Evolutionary conservation across 768 basidiomycete species (phyloP).

Genomic region (Flagelloscypha sp.): DNA sequence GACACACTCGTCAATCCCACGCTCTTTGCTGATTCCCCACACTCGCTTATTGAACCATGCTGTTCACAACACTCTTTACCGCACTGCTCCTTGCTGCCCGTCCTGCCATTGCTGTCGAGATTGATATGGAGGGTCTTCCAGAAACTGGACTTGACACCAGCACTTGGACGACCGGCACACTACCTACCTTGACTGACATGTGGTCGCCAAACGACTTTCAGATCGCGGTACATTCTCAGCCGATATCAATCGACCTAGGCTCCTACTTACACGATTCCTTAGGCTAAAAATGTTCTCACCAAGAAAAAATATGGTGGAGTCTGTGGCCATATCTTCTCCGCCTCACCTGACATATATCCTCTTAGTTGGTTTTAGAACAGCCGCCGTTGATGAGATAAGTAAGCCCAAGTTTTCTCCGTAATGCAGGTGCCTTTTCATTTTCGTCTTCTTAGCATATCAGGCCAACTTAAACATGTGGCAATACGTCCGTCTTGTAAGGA

Average conservation of each 20-base stretch:
- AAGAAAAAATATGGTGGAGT: constrained; percentile 14
- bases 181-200: constrained; percentile 16
- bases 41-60: no score
- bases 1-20: no score
- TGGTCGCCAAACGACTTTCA: constrained; percentile 19
- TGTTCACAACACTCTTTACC: no score
- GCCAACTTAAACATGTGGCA: constrained; percentile 19
- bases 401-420: no score
- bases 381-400: constrained; percentile 17
- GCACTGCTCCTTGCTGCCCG: no score
- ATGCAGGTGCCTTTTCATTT: no score
- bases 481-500: constrained; percentile 15
- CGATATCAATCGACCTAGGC: no score
- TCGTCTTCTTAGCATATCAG: no score
- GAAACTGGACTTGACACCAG: constrained; percentile 20
- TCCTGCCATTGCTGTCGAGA: no score
- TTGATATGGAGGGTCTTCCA: constrained; percentile 21
- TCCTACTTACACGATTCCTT: no score
- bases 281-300: constrained; percentile 16
- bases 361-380: constrained; percentile 16
- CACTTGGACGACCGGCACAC: constrained; percentile 14
- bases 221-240: no score
- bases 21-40: no score
- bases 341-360: neutral
- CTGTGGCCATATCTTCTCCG: neutral